Evolutionary conservation across 305 asterid genomes (phyloP).

Genomic region (Withania somnifera): DNA sequence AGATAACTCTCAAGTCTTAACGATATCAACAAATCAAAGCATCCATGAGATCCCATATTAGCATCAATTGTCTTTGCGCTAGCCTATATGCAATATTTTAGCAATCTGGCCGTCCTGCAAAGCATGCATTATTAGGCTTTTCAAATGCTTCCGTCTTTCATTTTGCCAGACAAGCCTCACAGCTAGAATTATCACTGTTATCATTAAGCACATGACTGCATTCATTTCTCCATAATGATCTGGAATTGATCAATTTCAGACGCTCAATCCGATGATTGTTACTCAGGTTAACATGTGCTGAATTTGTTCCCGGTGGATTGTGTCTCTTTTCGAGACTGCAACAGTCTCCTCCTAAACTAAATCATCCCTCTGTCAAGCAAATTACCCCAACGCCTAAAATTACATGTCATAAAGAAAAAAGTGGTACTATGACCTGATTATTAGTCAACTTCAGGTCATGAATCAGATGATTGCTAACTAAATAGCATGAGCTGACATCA

Average conservation of each 20-base stretch:
- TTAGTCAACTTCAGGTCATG: neutral
- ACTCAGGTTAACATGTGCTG: neutral
- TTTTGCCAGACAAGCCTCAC: neutral
- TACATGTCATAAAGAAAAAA: neutral
- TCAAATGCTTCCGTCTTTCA: neutral
- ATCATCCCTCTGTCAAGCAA: neutral
- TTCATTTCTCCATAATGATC: neutral
- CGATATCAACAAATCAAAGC: neutral
- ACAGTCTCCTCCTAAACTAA: neutral
- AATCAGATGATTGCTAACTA: neutral
- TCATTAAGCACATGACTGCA: neutral
- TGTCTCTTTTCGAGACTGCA: neutral
- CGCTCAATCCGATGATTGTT: neutral
- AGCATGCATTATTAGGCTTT: neutral
- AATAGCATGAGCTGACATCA: neutral
- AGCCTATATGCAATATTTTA: neutral
- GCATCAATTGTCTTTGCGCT: neutral
- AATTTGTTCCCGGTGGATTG: neutral
- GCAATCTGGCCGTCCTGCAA: neutral
- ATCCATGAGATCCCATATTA: neutral
- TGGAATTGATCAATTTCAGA: neutral
- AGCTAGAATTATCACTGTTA: neutral
- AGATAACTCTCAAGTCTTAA: neutral
- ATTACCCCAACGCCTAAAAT: neutral
- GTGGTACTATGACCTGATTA: neutral